phyloP scores from a whole-genome alignment of 2,329 filamentous ascomycete genomes.

The Colletotrichum lentis region DNA sequence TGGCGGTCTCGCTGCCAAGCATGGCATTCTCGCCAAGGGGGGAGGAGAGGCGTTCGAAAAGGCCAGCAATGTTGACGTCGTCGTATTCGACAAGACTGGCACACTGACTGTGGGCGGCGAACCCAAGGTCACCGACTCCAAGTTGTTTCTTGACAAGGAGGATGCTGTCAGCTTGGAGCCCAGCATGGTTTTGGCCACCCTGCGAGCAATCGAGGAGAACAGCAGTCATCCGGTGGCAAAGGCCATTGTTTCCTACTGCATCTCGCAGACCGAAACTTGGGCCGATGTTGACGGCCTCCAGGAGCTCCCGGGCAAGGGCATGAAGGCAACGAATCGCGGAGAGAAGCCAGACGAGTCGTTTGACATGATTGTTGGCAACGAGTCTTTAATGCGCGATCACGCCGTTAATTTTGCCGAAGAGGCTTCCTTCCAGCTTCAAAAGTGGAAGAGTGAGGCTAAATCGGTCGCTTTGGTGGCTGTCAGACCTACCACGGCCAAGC shows the following conservation, averaged over 20 bases:
- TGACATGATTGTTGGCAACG: conserved; percentile 75
- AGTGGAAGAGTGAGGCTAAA: conserved; percentile 70
- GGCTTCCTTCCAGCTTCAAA: conserved; percentile 52
- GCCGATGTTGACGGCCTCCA: conserved; percentile 57
- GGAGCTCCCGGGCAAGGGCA: conserved; percentile 76
- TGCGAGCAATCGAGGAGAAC: conserved; percentile 71
- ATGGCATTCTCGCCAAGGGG: conserved; percentile 83
- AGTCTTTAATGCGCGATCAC: conserved; percentile 68
- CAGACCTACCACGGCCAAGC: conserved; percentile 41
- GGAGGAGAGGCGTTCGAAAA: conserved; percentile 88
- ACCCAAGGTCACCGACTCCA: conserved; percentile 70
- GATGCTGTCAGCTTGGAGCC: conserved; percentile 36
- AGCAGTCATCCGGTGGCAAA: conserved; percentile 80
- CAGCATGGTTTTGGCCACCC: conserved; percentile 57
- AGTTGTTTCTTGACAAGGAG: conserved; percentile 50
- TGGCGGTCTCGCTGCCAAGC: conserved; percentile 78
- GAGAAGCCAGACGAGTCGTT: conserved; percentile 46
- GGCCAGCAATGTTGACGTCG: conserved; percentile 77
- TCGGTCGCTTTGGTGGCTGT: conserved; percentile 69
- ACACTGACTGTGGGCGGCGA: conserved; percentile 79
- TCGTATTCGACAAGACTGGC: conserved; percentile 90
- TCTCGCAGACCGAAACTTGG: conserved; percentile 45
- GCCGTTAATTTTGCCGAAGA: conserved; percentile 50
- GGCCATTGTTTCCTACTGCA: conserved; percentile 72
- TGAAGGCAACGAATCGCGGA: conserved; percentile 63